These are phyloP conservation scores for Fusarium haematococcum DNA, from an alignment of 2,329 filamentous ascomycete genomes.

Conservation along the genomic window DNA sequence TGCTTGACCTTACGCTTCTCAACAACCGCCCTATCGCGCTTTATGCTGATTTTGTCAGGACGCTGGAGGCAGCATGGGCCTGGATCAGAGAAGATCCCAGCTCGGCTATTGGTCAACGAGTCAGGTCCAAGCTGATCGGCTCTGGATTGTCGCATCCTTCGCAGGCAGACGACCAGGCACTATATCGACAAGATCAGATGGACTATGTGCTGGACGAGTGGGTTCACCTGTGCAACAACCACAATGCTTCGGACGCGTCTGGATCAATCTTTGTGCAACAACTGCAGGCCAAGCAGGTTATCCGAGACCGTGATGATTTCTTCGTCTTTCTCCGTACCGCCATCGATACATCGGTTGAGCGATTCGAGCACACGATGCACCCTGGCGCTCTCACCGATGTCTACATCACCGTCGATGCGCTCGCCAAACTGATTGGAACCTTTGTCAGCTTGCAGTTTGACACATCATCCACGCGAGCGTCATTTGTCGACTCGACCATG, in stretches of 20 bases:
- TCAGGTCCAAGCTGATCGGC: slow-evolving; percentile 72
- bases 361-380: slow-evolving; percentile 79
- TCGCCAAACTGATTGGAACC: slow-evolving; percentile 82
- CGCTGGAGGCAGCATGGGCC: slow-evolving; percentile 81
- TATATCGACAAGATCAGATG: slow-evolving; percentile 80
- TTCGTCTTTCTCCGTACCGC: slow-evolving; percentile 83
- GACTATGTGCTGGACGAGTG: slow-evolving; percentile 98
- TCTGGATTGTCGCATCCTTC: slow-evolving; percentile 54
- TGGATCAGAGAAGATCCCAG: slow-evolving; percentile 83
- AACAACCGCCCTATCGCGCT: slow-evolving; percentile 82
- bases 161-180: slow-evolving; percentile 61
- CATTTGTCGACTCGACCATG: slow-evolving; percentile 82
- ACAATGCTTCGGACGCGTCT: slow-evolving; percentile 79
- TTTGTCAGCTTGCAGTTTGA: slow-evolving; percentile 80
- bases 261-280: slow-evolving; percentile 85
- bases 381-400: slow-evolving; percentile 69
- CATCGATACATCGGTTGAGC: slow-evolving; percentile 81
- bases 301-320: slow-evolving; percentile 81
- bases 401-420: slow-evolving; percentile 77
- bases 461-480: slow-evolving; percentile 71
- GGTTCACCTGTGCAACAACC: slow-evolving; percentile 83
- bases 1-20: slow-evolving; percentile 83
- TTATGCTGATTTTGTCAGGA: slow-evolving; percentile 86
- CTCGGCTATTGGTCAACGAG: slow-evolving; percentile 72
- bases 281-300: slow-evolving; percentile 78